Evolutionary conservation across 345 rosid genomes (phyloP).

Genomic region (Gossypium sturtianum): DNA sequence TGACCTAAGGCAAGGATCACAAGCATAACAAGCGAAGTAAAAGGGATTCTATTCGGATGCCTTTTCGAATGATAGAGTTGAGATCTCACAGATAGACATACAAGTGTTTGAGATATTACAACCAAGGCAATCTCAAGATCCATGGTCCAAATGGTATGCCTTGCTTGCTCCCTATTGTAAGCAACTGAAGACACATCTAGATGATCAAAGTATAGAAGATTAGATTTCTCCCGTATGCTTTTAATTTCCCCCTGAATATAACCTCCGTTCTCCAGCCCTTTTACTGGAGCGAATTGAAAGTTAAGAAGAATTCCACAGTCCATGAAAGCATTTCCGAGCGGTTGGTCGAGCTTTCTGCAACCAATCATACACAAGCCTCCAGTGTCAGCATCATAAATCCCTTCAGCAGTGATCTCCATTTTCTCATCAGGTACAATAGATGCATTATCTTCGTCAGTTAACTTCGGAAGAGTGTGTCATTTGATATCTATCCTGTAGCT

Average conservation of each 20-base stretch:
- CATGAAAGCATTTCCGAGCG: background rate
- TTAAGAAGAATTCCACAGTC: slow-evolving; percentile 39
- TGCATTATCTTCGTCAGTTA: background rate
- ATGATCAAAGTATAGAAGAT: slow-evolving; percentile 32
- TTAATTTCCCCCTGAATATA: slow-evolving; percentile 31
- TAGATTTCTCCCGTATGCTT: slow-evolving; percentile 31
- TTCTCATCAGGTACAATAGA: background rate
- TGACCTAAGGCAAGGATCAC: slow-evolving; percentile 35
- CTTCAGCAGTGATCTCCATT: slow-evolving; percentile 43
- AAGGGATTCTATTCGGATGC: slow-evolving; percentile 33
- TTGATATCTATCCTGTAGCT: slow-evolving; percentile 31
- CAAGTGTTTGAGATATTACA: slow-evolving; percentile 36
- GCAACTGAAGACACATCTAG: slow-evolving; percentile 21
- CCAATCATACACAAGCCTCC: slow-evolving; percentile 52
- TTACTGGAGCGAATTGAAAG: slow-evolving; percentile 35
- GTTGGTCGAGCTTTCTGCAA: slow-evolving; percentile 22
- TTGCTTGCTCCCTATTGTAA: slow-evolving; percentile 14
- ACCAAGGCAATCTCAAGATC: slow-evolving; percentile 41
- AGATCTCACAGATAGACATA: slow-evolving; percentile 31
- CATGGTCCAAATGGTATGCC: slow-evolving; percentile 29
- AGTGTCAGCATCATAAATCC: slow-evolving; percentile 35
- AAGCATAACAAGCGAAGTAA: slow-evolving; percentile 45
- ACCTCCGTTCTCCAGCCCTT: slow-evolving; percentile 12
- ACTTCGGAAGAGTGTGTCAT: background rate
- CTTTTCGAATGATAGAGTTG: slow-evolving; percentile 38